Evolutionary conservation across 257 asterid genomes (phyloP).

Genomic region (Solanum stenotomum): DNA sequence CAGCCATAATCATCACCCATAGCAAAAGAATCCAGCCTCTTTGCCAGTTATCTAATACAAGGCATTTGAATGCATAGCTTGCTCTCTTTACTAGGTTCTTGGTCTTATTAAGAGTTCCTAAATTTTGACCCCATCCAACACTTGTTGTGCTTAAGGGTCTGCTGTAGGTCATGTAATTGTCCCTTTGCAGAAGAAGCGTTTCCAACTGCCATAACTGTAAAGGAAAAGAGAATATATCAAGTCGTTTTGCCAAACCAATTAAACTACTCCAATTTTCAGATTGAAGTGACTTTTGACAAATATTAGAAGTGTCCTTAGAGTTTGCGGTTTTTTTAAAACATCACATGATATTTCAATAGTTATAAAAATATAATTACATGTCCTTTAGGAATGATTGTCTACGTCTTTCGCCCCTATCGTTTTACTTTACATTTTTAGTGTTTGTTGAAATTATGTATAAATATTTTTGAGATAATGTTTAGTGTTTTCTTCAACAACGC

Average conservation of each 20-base stretch:
- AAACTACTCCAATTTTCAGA: neutral
- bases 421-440: too few relatives aligned
- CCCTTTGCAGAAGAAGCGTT: constrained; percentile 70
- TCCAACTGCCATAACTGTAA: constrained; percentile 93
- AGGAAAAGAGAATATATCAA: neutral
- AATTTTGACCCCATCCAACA: constrained; percentile 56
- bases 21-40: constrained; percentile 52
- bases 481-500: neutral
- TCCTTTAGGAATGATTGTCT: neutral
- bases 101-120: constrained; percentile 19
- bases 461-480: neutral
- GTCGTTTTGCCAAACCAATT: neutral
- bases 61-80: constrained; percentile 10
- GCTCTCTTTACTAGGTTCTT: constrained; percentile 15
- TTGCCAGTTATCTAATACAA: constrained; percentile 72
- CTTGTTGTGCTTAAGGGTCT: constrained; percentile 66
- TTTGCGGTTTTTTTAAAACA: neutral
- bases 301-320: neutral
- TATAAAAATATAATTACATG: neutral
- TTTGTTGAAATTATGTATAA: neutral
- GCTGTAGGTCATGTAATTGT: constrained; percentile 80
- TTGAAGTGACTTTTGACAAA: neutral
- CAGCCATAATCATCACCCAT: constrained; percentile 58
- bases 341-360: neutral
- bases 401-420: neutral